These are phyloP conservation scores for Boletellus ananiceps DNA, from an alignment of 768 basidiomycete species.

Conservation along the genomic window DNA sequence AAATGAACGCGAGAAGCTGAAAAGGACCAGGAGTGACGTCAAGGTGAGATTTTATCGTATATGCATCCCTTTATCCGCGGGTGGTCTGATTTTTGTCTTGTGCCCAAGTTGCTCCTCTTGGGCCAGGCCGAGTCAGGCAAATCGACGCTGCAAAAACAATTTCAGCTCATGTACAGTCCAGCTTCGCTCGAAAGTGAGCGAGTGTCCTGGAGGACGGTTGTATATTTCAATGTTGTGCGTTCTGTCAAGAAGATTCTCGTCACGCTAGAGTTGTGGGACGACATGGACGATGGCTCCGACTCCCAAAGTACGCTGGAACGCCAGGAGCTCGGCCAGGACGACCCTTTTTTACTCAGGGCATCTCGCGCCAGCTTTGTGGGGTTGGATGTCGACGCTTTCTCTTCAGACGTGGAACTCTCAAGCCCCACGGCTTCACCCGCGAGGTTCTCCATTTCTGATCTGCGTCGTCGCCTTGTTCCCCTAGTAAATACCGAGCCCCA, in stretches of 20 bases:
- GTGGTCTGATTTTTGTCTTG: slow-evolving; percentile 18
- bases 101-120: slow-evolving; percentile 57
- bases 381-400: slow-evolving; percentile 3
- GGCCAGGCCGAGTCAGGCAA: slow-evolving; percentile 80
- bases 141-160: slow-evolving; percentile 73
- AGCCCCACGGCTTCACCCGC: slow-evolving; percentile 16
- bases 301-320: slow-evolving; percentile 32
- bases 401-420: slow-evolving; percentile 9
- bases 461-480: slow-evolving; percentile 57
- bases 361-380: slow-evolving; percentile 10
- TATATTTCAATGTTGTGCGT: slow-evolving; percentile 73
- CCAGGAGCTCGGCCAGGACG: slow-evolving; percentile 29
- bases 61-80: not conserved
- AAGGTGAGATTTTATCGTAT: slow-evolving; percentile 42
- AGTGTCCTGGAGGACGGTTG: slow-evolving; percentile 65
- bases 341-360: slow-evolving; percentile 12
- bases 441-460: slow-evolving; percentile 40
- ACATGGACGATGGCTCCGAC: slow-evolving; percentile 50
- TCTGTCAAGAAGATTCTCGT: slow-evolving; percentile 65
- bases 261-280: slow-evolving; percentile 60
- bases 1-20: slow-evolving; percentile 60
- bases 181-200: slow-evolving; percentile 65
- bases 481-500: slow-evolving; percentile 57
- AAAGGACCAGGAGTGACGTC: slow-evolving; percentile 67
- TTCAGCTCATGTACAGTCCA: slow-evolving; percentile 78